Evolutionary conservation across 2,329 filamentous ascomycete species (phyloP), one percentile per base, ranked within the genome.

Genomic region (Botryosphaeria dothidea): DNA sequence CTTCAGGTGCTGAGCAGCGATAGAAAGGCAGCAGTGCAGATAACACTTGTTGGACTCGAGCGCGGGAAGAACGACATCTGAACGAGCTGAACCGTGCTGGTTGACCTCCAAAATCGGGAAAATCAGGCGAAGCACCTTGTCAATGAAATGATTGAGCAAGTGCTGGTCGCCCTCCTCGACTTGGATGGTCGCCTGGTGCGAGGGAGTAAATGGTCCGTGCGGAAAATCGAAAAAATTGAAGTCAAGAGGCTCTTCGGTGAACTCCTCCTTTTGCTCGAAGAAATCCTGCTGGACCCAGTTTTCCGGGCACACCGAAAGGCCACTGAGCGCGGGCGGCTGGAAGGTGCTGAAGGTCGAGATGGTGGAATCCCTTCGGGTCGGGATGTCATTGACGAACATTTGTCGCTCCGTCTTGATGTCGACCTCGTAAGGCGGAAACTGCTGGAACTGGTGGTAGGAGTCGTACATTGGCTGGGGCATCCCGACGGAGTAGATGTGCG

Each of bases 391-490:
- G 78, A 97, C 89, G 78, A 92, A 97, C 83, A 96, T 93, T 71
- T 97, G 92, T 69, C 92, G 86, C 81, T 97, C 94, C 1, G 93
- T 97, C 85, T 94, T 96, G 82, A 98, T 91, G 77, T 97, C 94
- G 67, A 97, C 89, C 79, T 97, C 94, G 76, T 96, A 97, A 0
- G 93, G 92, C 21, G 90, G 86, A 68, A 86, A 90, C 62, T 84
- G 82, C 11, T 72, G 79, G 72, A 74, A 83, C n/a, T 56, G 52
- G 17, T 31, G 45, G 17, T 61, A 66, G 15, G 78, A 75, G 9
- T 73, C 71, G 67, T 76, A 77, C 68, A 77, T 75, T 57, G 80
- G 79, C 38, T 80, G 79, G 78, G 90, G 79, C 90, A 85, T 80
- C 86, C 84, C 19, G 81, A 79, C 69, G 83, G 77, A 57, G 90